These are phyloP conservation scores for Mycena crocata DNA, from an alignment of 768 basidiomycete genomes.

Conservation along the genomic window DNA sequence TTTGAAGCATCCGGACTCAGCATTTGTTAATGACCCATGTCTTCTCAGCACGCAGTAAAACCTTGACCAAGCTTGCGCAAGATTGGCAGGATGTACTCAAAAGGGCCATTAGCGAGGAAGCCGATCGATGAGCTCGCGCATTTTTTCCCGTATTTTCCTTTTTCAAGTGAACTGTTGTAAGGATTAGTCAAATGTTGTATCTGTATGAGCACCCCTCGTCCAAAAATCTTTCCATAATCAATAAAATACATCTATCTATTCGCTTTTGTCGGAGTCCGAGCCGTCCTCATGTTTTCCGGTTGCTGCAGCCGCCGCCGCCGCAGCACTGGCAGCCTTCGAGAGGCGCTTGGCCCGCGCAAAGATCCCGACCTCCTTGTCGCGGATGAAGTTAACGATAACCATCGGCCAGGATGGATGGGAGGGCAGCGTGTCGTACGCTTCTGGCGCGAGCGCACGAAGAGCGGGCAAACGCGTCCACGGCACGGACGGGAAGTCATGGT, in stretches of 20 bases:
- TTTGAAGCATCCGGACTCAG: slow-evolving; percentile 21
- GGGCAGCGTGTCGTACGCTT: slow-evolving; percentile 91
- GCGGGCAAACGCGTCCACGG: slow-evolving; percentile 94
- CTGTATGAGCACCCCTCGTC: neutral
- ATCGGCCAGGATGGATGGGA: slow-evolving; percentile 94
- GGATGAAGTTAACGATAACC: slow-evolving; percentile 94
- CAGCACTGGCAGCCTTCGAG: slow-evolving; percentile 46
- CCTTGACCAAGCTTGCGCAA: slow-evolving; percentile 75
- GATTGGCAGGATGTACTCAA: slow-evolving; percentile 89
- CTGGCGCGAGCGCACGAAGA: slow-evolving; percentile 85
- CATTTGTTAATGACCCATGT: slow-evolving; percentile 7
- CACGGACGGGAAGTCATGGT: slow-evolving; percentile 98
- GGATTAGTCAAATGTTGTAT: neutral
- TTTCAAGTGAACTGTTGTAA: too few species aligned
- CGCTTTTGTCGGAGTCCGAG: slow-evolving; percentile 39
- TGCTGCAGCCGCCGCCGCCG: slow-evolving; percentile 20
- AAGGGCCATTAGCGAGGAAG: slow-evolving; percentile 68
- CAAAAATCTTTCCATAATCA: neutral
- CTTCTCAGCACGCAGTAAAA: slow-evolving; percentile 75
- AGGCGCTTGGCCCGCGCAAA: slow-evolving; percentile 88
- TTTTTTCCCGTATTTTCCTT: slow-evolving; percentile 4
- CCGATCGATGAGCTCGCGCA: slow-evolving; percentile 24
- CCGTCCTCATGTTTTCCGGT: slow-evolving; percentile 27
- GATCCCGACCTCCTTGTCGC: slow-evolving; percentile 88
- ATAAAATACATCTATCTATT: slow-evolving; percentile 30